phyloP scores from a whole-genome alignment of 805 yeast genomes.

The Isabelozyma gotoi region DNA sequence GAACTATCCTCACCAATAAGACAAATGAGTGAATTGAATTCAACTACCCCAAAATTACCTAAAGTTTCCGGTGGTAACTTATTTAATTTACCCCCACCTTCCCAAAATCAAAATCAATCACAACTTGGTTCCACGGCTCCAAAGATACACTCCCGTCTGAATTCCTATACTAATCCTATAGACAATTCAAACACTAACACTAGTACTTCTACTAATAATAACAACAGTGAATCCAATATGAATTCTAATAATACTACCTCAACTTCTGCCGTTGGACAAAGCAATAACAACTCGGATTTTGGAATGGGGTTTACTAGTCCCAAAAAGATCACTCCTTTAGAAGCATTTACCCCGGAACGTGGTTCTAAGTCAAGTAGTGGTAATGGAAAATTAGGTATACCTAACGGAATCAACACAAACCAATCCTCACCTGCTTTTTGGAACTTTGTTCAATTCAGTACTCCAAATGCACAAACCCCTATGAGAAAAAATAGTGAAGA shows the following conservation, averaged over 20 bases:
- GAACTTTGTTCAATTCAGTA: slow-evolving; percentile 81
- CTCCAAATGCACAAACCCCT: slow-evolving; percentile 46
- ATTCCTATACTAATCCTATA: slow-evolving; percentile 20
- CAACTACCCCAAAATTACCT: slow-evolving; percentile 32
- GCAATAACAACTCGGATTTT: slow-evolving; percentile 27
- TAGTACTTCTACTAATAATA: slow-evolving; percentile 6
- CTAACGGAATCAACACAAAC: slow-evolving; percentile 37
- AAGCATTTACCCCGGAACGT: slow-evolving; percentile 46
- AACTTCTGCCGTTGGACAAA: slow-evolving; percentile 12
- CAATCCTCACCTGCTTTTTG: slow-evolving; percentile 87
- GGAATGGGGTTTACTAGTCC: slow-evolving; percentile 42
- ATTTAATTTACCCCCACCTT: slow-evolving; percentile 36
- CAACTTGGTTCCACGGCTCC: slow-evolving; percentile 15
- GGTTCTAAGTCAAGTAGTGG: slow-evolving; percentile 29
- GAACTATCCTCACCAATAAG: slow-evolving; percentile 42
- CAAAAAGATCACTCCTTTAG: slow-evolving; percentile 40
- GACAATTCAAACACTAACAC: slow-evolving; percentile 5
- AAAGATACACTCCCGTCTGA: slow-evolving; percentile 25
- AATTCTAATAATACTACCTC: slow-evolving; percentile 14
- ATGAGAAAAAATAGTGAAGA: slow-evolving; percentile 38
- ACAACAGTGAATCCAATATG: slow-evolving; percentile 9
- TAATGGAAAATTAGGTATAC: slow-evolving; percentile 20
- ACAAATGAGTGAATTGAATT: slow-evolving; percentile 16
- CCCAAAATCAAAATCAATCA: slow-evolving; percentile 11
- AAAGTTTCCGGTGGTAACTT: slow-evolving; percentile 25